Conservation (phyloP, 352 stramenopile species). For the Pythium scleroteichum region DNA sequence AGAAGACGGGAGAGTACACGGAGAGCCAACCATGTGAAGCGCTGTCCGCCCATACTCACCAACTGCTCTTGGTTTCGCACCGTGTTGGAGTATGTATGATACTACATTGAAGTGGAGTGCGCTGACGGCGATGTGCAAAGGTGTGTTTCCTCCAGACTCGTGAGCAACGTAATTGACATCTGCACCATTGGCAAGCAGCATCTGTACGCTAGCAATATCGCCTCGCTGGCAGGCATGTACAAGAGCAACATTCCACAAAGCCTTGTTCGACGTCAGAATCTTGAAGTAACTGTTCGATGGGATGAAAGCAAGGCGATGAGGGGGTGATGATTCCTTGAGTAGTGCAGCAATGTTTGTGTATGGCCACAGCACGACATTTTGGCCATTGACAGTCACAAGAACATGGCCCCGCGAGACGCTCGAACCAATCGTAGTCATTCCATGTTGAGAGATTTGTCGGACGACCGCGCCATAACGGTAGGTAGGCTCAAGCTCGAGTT, state of each 20-base stretch:
- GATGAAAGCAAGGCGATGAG: constrained; percentile 84
- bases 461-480: constrained; percentile 85
- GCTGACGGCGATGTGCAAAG: constrained; percentile 80
- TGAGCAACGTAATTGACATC: constrained; percentile 89
- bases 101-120: constrained; percentile 84
- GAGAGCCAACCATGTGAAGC: constrained; percentile 77
- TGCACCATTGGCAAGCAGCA: constrained; percentile 83
- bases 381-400: constrained; percentile 83
- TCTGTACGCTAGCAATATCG: constrained; percentile 84
- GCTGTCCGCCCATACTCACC: constrained; percentile 70
- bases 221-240: constrained; percentile 85
- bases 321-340: constrained; percentile 64
- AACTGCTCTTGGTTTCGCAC: constrained; percentile 74
- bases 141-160: constrained; percentile 77
- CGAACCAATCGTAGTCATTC: constrained; percentile 65
- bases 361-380: constrained; percentile 87
- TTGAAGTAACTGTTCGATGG: constrained; percentile 86
- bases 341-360: constrained; percentile 69
- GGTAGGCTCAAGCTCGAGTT: constrained; percentile 81
- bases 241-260: constrained; percentile 87
- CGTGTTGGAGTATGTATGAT: constrained; percentile 86
- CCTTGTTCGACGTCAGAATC: constrained; percentile 86
- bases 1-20: constrained; percentile 54
- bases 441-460: constrained; percentile 74
- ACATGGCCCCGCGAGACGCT: constrained; percentile 79